A percentile compares a stretch with the other conserved stretches of the same genome.
Evolutionary conservation across 345 rosid genomes (phyloP).

Genomic region (Erysimum cheiranthoides): DNA sequence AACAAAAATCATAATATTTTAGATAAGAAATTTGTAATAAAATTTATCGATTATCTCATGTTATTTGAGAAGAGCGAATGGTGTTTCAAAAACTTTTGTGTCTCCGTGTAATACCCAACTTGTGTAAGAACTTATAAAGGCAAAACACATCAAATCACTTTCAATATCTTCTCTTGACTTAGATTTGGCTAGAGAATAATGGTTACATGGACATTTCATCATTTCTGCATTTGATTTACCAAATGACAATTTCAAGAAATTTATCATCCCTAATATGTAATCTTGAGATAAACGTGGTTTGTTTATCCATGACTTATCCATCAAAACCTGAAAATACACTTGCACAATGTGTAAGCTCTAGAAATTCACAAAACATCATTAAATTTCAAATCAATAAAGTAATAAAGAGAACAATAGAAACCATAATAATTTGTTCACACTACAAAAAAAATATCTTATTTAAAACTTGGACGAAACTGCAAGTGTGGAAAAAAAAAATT

Average conservation of each 20-base stretch:
- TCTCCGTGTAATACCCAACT: neutral
- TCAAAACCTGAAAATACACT: neutral
- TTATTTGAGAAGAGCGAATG: too few species aligned
- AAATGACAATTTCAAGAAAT: neutral
- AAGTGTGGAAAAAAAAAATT: too few species aligned
- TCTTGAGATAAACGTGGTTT: neutral
- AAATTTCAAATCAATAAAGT: neutral
- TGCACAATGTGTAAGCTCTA: neutral
- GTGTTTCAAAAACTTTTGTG: too few species aligned
- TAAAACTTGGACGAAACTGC: too few species aligned
- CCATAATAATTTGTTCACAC: too few species aligned
- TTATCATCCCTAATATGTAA: too few species aligned
- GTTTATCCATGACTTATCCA: neutral
- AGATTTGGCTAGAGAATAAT: neutral
- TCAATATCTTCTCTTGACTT: neutral
- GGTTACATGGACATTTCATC: neutral
- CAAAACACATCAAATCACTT: neutral
- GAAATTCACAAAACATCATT: neutral
- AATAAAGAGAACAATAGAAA: neutral
- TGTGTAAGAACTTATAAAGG: neutral
- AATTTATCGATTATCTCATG: too few species aligned
- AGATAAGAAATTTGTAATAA: too few species aligned
- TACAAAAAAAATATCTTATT: too few species aligned
- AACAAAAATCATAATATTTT: too few species aligned
- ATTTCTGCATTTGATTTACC: neutral